Base-by-base conservation (phyloP, 768 basidiomycete genomes). In the Pleurotus tuber-regium region DNA sequence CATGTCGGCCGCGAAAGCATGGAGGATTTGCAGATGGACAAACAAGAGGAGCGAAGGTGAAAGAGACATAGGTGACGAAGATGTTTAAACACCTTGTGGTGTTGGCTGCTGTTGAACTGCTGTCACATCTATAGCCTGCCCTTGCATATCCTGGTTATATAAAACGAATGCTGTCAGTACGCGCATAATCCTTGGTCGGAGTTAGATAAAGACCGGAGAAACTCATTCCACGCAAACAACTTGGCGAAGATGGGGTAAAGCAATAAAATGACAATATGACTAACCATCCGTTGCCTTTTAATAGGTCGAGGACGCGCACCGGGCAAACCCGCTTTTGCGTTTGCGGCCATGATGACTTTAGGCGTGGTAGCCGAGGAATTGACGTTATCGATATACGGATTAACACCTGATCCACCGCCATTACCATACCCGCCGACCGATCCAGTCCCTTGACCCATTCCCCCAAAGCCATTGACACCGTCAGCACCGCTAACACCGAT, bases 221-320 rank as follows among this genome's bases (percentile, higher is more conserved):
- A n/a, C n/a, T n/a, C n/a, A n/a, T n/a, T n/a, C n/a, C n/a, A n/a
- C n/a, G n/a, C n/a, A n/a, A n/a, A n/a, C n/a, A n/a, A n/a, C n/a
- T n/a, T n/a, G n/a, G n/a, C n/a, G n/a, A n/a, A n/a, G 36, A 44
- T 28, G 36, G 19, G 10, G 43, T n/a, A 23, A 11, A 39, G 52
- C 23, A 39, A 19, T 19, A 25, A 30, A 46, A 6, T 39, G n/a
- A 40, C 19, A 36, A 35, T 18, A 38, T 35, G 36, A 74, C 82
- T 60, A 58, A 89, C 87, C 82, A 87, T 73, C 55, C 85, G 77
- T 61, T 82, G 86, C 67, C 87, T 89, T 77, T 90, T 90, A 36
- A 84, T 61, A 18, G 87, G 87, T 57, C 87, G 74, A 24, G 87
- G 86, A 50, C 83, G 73, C 11, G 75, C 78, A 40, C 75, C 78